phyloP scores from a whole-genome alignment of 768 basidiomycete genomes.

The Suillus americanus region DNA sequence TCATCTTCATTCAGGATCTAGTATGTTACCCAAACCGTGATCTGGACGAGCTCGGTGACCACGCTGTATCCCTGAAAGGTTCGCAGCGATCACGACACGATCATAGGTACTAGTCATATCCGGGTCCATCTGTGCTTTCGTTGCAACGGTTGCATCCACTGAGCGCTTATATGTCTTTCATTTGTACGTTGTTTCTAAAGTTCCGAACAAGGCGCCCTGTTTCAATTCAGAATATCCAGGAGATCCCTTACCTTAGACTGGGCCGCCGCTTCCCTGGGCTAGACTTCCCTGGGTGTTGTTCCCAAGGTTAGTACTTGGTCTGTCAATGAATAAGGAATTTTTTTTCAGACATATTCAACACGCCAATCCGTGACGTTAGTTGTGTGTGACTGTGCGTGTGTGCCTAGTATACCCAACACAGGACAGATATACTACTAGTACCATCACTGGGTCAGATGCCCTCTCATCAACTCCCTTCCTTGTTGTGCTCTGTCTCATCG shows the following conservation, averaged over 20 bases:
- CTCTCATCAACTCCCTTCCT: not conserved
- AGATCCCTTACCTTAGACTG: not conserved
- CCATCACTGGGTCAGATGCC: not conserved
- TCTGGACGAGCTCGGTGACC: too few relatives aligned
- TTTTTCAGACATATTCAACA: not conserved
- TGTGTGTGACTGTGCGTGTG: not conserved
- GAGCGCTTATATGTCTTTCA: not conserved
- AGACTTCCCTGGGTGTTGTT: not conserved
- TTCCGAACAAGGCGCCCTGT: not conserved
- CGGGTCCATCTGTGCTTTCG: too few relatives aligned
- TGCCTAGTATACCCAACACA: not conserved
- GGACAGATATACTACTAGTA: not conserved
- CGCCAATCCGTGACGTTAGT: slow-evolving; percentile 17
- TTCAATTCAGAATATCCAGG: too few relatives aligned
- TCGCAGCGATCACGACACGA: not conserved
- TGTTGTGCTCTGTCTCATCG: not conserved
- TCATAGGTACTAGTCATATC: not conserved
- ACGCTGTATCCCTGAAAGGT: too few relatives aligned
- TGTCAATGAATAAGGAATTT: not conserved
- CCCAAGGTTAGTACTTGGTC: not conserved
- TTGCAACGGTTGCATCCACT: not conserved
- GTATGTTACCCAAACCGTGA: too few relatives aligned
- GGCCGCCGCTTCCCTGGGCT: not conserved
- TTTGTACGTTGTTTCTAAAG: not conserved
- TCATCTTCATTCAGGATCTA: too few relatives aligned